Evolutionary conservation across 1,139 yeast genomes (phyloP).

Genomic region (Hansenula lynferdii): DNA sequence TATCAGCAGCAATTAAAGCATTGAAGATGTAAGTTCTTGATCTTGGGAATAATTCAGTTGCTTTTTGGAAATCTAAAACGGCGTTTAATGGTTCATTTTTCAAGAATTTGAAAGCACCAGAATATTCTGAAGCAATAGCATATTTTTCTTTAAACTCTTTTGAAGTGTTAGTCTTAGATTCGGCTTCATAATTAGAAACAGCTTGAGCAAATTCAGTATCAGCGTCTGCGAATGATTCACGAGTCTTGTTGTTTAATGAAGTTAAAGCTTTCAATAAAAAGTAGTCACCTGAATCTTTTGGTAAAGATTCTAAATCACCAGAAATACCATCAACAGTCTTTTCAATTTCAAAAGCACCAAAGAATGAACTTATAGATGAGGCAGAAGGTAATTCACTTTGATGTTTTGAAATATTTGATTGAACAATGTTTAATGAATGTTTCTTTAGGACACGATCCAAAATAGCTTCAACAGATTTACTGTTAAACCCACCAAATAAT

Average conservation of each 20-base stretch:
- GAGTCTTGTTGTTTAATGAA: conserved; percentile 57
- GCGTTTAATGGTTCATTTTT: conserved; percentile 57
- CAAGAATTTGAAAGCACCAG: conserved; percentile 80
- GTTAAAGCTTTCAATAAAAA: conserved; percentile 65
- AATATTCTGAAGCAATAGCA: conserved; percentile 78
- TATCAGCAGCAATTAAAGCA: conserved; percentile 83
- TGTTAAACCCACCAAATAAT: conserved; percentile 72
- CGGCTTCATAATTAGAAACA: conserved; percentile 42
- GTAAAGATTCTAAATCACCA: conserved; percentile 40
- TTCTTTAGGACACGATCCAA: conserved; percentile 85
- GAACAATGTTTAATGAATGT: conserved; percentile 65
- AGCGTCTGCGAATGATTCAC: conserved; percentile 72
- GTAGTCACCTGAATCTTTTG: conserved; percentile 51
- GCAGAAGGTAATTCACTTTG: conserved; percentile 73
- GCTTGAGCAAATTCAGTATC: conserved; percentile 68
- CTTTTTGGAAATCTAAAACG: conserved; percentile 30
- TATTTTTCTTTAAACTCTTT: conserved; percentile 33
- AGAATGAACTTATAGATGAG: conserved; percentile 79
- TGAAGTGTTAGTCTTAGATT: conserved; percentile 31
- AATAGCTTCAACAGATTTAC: conserved; percentile 71
- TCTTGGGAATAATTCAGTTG: conserved; percentile 68
- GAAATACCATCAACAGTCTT: conserved; percentile 36
- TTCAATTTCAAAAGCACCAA: conserved; percentile 50
- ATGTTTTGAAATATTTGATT: conserved; percentile 48
- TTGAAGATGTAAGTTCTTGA: conserved; percentile 79